Conservation (phyloP, 768 basidiomycete species). For the Termitomyces sp. region DNA sequence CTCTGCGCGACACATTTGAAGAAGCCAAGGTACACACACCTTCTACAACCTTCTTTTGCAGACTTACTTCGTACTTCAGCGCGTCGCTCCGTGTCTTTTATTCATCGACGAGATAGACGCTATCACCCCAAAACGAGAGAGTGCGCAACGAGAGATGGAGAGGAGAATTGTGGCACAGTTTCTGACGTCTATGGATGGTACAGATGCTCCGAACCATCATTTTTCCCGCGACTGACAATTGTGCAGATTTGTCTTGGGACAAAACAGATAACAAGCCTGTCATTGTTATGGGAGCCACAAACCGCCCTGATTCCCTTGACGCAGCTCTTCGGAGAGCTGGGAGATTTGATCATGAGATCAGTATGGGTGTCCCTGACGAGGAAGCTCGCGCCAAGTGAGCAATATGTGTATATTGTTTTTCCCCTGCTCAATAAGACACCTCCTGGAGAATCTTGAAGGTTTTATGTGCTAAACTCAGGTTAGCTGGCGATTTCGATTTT, state of each 20-base stretch:
- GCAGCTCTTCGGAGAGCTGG: conserved; percentile 90
- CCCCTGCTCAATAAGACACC: background rate
- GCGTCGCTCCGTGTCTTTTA: conserved; percentile 85
- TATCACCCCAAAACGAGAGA: conserved; percentile 96
- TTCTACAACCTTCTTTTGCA: background rate
- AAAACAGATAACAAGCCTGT: conserved; percentile 91
- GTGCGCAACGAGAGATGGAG: conserved; percentile 98
- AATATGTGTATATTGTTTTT: background rate
- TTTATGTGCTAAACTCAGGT: conserved; percentile 73
- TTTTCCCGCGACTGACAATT: background rate
- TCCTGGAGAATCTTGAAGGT: conserved; percentile 71
- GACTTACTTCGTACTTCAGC: conserved; percentile 33
- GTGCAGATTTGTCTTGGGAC: conserved; percentile 87
- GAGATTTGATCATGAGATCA: conserved; percentile 95
- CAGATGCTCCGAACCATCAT: conserved; percentile 14
- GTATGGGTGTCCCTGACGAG: conserved; percentile 95
- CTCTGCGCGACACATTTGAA: conserved; percentile 91
- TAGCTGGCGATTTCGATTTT: conserved; percentile 89
- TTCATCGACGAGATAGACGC: conserved; percentile 99
- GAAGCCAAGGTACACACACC: conserved; percentile 77
- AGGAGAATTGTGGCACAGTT: conserved; percentile 96
- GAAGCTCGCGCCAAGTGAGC: conserved; percentile 83
- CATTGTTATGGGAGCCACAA: conserved; percentile 94
- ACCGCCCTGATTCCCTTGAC: conserved; percentile 92
- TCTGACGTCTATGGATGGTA: conserved; percentile 98